phyloP scores from a whole-genome alignment of 1,284 basidiomycete genomes.

The Trametes versicolor region DNA sequence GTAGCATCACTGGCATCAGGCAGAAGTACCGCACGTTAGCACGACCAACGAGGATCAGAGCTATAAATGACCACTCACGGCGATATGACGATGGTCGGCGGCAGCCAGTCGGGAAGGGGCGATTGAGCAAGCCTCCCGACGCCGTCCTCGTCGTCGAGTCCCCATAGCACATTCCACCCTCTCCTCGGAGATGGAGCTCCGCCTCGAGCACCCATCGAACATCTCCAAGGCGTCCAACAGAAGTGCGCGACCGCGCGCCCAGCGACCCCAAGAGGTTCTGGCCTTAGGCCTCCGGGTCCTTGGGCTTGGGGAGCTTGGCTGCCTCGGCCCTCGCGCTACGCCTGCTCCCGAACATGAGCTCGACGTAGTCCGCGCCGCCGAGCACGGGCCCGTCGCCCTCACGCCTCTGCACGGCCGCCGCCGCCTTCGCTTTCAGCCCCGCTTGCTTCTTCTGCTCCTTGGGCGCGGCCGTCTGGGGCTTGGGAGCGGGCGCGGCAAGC shows the following conservation, averaged over 20 bases:
- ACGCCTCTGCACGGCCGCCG: conserved; percentile 38
- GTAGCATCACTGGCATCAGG: conserved; percentile 9
- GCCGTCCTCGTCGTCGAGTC: background rate
- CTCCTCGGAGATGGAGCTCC: no score
- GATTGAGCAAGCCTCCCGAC: no score
- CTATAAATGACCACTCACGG: conserved; percentile 1
- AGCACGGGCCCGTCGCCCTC: conserved; percentile 58
- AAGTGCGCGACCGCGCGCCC: background rate
- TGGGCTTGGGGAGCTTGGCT: conserved; percentile 55
- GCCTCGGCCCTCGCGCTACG: conserved; percentile 71
- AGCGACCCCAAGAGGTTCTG: background rate
- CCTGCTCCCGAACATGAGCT: conserved; percentile 74
- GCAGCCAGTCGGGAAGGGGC: background rate
- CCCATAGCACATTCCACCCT: background rate
- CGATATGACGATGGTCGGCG: background rate
- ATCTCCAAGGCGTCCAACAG: conserved; percentile 8
- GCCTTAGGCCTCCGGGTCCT: conserved; percentile 34
- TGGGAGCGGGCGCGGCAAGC: conserved; percentile 16
- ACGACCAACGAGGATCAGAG: background rate
- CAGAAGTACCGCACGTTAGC: background rate
- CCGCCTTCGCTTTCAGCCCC: conserved; percentile 51
- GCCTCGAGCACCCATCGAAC: background rate
- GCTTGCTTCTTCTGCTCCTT: conserved; percentile 54
- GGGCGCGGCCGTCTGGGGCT: conserved; percentile 28
- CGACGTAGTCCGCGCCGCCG: conserved; percentile 81